A percentile compares a stretch with the other conserved stretches of the same genome.
Conservation (phyloP, 371 early-diverging fungal genomes). For the Smittium mucronatum region DNA sequence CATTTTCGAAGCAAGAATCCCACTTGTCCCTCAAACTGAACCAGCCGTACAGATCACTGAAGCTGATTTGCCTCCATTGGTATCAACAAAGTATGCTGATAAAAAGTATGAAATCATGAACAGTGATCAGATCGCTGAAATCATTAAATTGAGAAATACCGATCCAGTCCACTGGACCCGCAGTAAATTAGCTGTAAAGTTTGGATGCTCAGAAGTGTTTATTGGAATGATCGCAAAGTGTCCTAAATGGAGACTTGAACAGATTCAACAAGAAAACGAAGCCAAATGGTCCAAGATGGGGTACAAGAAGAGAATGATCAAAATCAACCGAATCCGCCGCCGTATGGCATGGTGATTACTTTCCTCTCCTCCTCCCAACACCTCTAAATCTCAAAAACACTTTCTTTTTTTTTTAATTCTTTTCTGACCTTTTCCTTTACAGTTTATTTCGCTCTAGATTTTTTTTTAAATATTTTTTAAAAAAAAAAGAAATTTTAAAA, state of each 20-base stretch:
- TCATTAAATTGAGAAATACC: slow-evolving; percentile 23
- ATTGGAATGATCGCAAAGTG: slow-evolving; percentile 22
- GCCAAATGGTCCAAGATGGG: slow-evolving; percentile 27
- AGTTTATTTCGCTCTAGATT: too few relatives aligned
- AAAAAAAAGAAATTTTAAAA: too few relatives aligned
- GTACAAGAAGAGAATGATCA: slow-evolving; percentile 32
- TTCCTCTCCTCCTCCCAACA: too few relatives aligned
- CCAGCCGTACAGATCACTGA: slow-evolving; percentile 15
- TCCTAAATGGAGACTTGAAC: slow-evolving; percentile 27
- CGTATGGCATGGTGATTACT: slow-evolving; percentile 32
- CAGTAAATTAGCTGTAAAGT: slow-evolving; percentile 29
- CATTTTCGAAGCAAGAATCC: slow-evolving; percentile 30
- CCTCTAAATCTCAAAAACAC: too few relatives aligned
- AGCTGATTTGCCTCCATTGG: slow-evolving; percentile 30
- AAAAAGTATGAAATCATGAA: not conserved
- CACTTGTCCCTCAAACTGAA: slow-evolving; percentile 16
- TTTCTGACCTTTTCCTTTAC: too few relatives aligned
- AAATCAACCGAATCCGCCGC: slow-evolving; percentile 33
- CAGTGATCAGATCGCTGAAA: slow-evolving; percentile 8
- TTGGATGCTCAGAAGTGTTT: slow-evolving; percentile 20
- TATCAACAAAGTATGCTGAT: not conserved
- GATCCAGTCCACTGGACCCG: slow-evolving; percentile 34
- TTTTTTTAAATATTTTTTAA: too few relatives aligned
- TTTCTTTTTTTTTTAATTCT: too few relatives aligned
- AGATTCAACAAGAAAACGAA: slow-evolving; percentile 27